Conservation (phyloP, 129 eudicot genomes). For the Kitagawia praeruptora region DNA sequence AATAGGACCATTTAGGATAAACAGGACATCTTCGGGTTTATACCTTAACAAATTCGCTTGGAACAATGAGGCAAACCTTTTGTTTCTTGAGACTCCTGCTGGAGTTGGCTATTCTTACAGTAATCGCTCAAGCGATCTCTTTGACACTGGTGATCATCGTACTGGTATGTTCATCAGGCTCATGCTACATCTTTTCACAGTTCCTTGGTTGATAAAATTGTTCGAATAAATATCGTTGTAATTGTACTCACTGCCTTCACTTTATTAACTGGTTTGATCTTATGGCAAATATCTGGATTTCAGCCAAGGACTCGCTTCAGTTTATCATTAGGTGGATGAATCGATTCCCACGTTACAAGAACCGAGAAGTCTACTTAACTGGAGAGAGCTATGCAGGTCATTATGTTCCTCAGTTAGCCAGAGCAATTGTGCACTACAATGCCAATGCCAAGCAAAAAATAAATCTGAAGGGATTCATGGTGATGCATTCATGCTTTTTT, state of each 20-base stretch:
- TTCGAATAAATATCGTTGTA: not conserved
- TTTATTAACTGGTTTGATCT: not conserved
- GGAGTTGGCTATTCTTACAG: slow-evolving; percentile 96
- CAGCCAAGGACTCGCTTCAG: slow-evolving; percentile 77
- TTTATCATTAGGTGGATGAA: slow-evolving; percentile 78
- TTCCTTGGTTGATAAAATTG: not conserved
- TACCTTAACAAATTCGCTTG: slow-evolving; percentile 74
- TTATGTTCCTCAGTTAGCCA: slow-evolving; percentile 88
- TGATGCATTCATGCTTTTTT: slow-evolving; percentile 11
- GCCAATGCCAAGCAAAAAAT: slow-evolving; percentile 36
- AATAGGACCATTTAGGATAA: slow-evolving; percentile 86
- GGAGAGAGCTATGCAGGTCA: slow-evolving; percentile 99
- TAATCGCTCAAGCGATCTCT: slow-evolving; percentile 74
- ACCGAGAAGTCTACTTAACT: slow-evolving; percentile 55
- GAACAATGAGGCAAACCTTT: slow-evolving; percentile 76
- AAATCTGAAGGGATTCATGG: slow-evolving; percentile 86
- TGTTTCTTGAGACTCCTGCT: slow-evolving; percentile 92
- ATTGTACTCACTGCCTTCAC: not conserved
- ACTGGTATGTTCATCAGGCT: slow-evolving; percentile 45
- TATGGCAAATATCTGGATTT: not conserved
- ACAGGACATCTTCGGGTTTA: slow-evolving; percentile 59
- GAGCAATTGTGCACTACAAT: slow-evolving; percentile 49
- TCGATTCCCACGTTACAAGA: slow-evolving; percentile 78
- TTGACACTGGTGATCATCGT: slow-evolving; percentile 80
- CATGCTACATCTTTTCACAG: not conserved